phyloP scores from a whole-genome alignment of 768 basidiomycete species.

The Leccinum uliginosum region DNA sequence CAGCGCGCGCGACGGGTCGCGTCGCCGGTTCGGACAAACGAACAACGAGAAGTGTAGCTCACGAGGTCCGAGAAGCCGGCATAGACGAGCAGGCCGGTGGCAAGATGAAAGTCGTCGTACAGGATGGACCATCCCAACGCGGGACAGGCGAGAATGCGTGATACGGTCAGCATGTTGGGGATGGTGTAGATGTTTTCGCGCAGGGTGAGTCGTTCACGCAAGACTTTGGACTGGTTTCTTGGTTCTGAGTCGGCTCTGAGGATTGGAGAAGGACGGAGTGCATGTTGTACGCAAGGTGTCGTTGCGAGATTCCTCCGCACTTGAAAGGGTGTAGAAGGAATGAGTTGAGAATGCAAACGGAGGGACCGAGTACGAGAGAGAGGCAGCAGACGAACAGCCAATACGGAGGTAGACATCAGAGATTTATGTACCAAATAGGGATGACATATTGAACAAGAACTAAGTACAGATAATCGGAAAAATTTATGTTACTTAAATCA shows the following conservation, averaged over 20 bases:
- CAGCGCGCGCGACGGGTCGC: background rate
- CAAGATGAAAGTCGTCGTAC: constrained; percentile 71
- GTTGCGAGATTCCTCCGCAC: constrained; percentile 11
- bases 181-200: constrained; percentile 92
- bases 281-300: constrained; percentile 11
- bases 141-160: constrained; percentile 86
- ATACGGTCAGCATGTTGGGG: constrained; percentile 85
- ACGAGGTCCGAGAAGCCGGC: constrained; percentile 94
- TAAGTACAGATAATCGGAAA: too few species aligned
- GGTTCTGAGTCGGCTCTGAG: constrained; percentile 1
- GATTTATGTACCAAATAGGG: constrained; percentile 6
- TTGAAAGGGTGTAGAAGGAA: background rate
- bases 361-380: constrained; percentile 6
- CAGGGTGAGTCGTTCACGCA: constrained; percentile 31
- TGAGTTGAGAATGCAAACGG: background rate
- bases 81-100: constrained; percentile 80
- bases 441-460: too few species aligned
- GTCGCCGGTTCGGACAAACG: constrained; percentile 1
- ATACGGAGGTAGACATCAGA: constrained; percentile 12
- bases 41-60: constrained; percentile 27
- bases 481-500: too few species aligned
- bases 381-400: constrained; percentile 1
- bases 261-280: constrained; percentile 7
- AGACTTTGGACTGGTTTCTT: constrained; percentile 3
- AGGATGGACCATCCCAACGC: constrained; percentile 88